Percentiles rank a stretch among this genome's conserved stretches.
phyloP scores from a whole-genome alignment of 1,284 basidiomycete species.

The Moniliophthora roreri region DNA sequence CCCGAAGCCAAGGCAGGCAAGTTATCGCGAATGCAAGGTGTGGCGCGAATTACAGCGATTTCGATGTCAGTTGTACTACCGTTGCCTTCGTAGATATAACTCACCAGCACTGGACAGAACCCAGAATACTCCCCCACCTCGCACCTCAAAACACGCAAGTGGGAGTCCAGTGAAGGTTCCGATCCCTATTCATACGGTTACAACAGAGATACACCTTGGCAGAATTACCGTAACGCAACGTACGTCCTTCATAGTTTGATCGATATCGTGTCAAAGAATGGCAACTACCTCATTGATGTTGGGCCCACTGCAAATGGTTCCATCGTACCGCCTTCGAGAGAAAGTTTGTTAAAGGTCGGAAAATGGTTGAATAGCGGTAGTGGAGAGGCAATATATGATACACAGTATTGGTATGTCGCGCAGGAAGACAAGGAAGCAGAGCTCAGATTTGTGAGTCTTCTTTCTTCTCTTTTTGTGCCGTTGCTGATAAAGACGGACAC shows the following conservation, averaged over 20 bases:
- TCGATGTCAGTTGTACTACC: conserved; percentile 19
- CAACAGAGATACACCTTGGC: conserved; percentile 22
- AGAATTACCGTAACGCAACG: conserved; percentile 30
- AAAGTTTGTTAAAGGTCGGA: conserved; percentile 31
- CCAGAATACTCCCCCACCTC: conserved; percentile 11
- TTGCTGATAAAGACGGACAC: not conserved
- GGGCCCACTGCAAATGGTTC: conserved; percentile 33
- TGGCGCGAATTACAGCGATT: conserved; percentile 28
- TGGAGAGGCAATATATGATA: conserved; percentile 26
- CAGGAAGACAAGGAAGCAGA: conserved; percentile 11
- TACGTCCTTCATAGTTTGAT: conserved; percentile 32
- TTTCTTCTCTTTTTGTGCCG: not conserved
- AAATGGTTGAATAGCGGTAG: conserved; percentile 32
- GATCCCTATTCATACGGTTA: conserved; percentile 24
- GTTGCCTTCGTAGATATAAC: not conserved
- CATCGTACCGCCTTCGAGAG: conserved; percentile 28
- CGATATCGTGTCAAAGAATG: conserved; percentile 35
- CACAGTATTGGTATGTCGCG: conserved; percentile 18
- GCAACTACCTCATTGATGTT: conserved; percentile 34
- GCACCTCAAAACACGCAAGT: conserved; percentile 24
- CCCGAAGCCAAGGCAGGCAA: conserved; percentile 30
- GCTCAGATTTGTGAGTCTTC: conserved; percentile 13
- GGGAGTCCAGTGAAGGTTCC: conserved; percentile 37
- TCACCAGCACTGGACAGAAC: not conserved
- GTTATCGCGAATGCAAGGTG: conserved; percentile 38